Evolutionary conservation across 306 rosid species (phyloP).

Genomic region (Vigna mungo): DNA sequence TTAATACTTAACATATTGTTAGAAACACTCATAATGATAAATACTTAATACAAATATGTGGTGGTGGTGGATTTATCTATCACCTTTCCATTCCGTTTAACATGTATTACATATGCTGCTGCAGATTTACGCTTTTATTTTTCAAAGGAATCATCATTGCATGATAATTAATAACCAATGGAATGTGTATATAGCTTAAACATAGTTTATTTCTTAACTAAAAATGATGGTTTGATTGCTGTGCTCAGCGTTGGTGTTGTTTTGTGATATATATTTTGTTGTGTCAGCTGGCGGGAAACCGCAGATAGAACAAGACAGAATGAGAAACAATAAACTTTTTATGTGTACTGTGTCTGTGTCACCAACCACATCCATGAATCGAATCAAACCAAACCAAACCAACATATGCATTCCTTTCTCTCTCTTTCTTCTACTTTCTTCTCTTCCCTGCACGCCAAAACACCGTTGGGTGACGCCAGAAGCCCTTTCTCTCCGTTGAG

Average conservation of each 20-base stretch:
- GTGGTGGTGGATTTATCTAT: too few relatives aligned
- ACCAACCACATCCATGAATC: conserved; percentile 31
- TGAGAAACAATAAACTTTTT: conserved; percentile 44
- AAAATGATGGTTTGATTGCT: not conserved
- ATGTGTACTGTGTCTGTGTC: conserved; percentile 12
- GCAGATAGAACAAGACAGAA: conserved; percentile 44
- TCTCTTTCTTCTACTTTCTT: not conserved
- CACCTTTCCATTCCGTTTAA: too few relatives aligned
- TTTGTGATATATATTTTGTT: not conserved
- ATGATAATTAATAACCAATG: not conserved
- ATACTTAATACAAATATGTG: too few relatives aligned
- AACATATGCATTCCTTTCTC: not conserved
- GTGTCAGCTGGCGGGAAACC: conserved; percentile 84
- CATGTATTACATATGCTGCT: not conserved
- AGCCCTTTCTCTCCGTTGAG: not conserved
- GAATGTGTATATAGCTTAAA: not conserved
- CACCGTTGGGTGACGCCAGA: conserved; percentile 1
- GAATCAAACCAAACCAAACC: not conserved
- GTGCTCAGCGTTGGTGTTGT: not conserved
- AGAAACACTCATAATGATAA: not conserved
- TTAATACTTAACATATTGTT: too few relatives aligned
- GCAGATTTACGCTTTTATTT: not conserved
- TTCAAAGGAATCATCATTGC: not conserved
- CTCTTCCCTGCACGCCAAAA: conserved; percentile 42
- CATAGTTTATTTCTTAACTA: not conserved